Evolutionary conservation across 1,139 yeast species (phyloP).

Genomic region (Geotrichum bryndzae): DNA sequence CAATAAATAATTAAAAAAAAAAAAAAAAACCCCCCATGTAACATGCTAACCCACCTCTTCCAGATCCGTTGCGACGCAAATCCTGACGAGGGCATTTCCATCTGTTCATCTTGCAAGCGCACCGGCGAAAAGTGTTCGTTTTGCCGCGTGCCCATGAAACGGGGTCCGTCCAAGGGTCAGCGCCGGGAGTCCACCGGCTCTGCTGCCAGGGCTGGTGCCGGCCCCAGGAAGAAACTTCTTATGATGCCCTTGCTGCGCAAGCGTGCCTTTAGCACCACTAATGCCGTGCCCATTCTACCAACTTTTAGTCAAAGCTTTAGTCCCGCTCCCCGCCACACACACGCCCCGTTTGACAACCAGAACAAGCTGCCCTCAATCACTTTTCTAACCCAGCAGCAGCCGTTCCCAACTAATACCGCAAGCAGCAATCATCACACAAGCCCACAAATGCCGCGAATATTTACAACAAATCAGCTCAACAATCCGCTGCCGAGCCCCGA

Average conservation of each 20-base stretch:
- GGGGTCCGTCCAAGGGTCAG: slow-evolving; percentile 38
- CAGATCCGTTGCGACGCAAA: slow-evolving; percentile 40
- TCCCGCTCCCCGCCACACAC: not conserved
- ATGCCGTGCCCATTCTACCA: not conserved
- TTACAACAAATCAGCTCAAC: not conserved
- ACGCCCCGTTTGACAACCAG: not conserved
- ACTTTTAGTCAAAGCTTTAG: not conserved
- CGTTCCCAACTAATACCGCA: not conserved
- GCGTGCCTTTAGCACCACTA: not conserved
- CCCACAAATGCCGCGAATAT: not conserved
- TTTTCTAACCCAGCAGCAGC: slow-evolving; percentile 1
- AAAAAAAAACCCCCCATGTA: not conserved
- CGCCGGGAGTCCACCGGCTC: not conserved
- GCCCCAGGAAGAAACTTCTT: not conserved
- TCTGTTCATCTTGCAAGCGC: slow-evolving; percentile 38
- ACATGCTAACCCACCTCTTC: slow-evolving; percentile 10
- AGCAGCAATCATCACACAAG: not conserved
- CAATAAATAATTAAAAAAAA: slow-evolving; percentile 1
- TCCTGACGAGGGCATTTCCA: slow-evolving; percentile 28
- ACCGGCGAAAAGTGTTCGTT: slow-evolving; percentile 39
- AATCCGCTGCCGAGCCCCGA: not conserved
- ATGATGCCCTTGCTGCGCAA: not conserved
- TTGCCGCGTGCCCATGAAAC: slow-evolving; percentile 39
- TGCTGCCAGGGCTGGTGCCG: not conserved
- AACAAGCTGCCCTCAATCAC: slow-evolving; percentile 6